phyloP scores from a whole-genome alignment of 2,329 filamentous ascomycete genomes.

The Scopulariopsis brevicaulis region DNA sequence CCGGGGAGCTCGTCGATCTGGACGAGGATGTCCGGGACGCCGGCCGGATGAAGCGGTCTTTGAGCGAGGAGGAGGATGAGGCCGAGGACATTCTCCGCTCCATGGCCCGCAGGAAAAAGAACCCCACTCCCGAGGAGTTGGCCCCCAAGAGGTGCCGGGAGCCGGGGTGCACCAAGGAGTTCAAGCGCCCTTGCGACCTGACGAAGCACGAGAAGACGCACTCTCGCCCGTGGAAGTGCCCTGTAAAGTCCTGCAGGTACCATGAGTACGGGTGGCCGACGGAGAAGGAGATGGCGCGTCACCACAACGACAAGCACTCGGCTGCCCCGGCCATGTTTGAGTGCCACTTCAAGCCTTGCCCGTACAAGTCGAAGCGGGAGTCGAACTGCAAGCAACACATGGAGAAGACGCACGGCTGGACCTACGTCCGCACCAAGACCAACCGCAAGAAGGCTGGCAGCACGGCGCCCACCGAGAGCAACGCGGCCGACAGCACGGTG shows the following conservation, averaged over 20 bases:
- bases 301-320: constrained; percentile 94
- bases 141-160: constrained; percentile 69
- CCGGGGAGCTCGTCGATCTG: constrained; percentile 51
- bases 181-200: constrained; percentile 92
- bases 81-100: constrained; percentile 78
- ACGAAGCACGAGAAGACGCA: constrained; percentile 99
- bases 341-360: constrained; percentile 74
- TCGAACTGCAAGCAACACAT: constrained; percentile 98
- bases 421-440: constrained; percentile 85
- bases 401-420: constrained; percentile 91
- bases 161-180: constrained; percentile 73
- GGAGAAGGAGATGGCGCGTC: constrained; percentile 93
- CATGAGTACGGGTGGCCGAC: constrained; percentile 86
- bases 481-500: constrained; percentile 22
- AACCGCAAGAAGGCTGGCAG: constrained; percentile 54
- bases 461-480: neutral
- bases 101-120: constrained; percentile 94
- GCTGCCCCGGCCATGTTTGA: constrained; percentile 67
- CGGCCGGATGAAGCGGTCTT: constrained; percentile 52
- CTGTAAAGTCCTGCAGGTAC: constrained; percentile 75
- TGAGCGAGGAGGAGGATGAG: constrained; percentile 60
- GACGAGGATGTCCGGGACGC: constrained; percentile 28
- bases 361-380: constrained; percentile 90
- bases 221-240: constrained; percentile 91
- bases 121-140: constrained; percentile 73